Evolutionary conservation across 148 eudicot species (phyloP), one percentile per base, ranked within the genome.

Genomic region (Bassia scoparia): DNA sequence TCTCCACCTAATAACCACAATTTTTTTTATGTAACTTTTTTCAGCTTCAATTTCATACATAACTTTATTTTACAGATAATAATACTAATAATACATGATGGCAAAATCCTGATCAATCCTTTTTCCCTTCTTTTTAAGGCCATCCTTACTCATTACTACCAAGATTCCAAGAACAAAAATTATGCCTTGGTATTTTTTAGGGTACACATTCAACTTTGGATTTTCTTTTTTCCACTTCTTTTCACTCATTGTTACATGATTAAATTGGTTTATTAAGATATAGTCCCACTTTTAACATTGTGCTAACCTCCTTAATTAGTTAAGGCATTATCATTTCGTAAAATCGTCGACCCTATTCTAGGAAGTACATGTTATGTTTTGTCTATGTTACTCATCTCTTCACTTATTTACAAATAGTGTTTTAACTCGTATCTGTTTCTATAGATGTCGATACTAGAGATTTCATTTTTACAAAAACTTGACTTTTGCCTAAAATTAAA

Each of bases 1-100:
- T 89, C 93, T 91, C 98, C 78, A 94, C 98, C 97, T 91, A 79
- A 72, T n/a, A 38, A 41, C 69, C 17, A 26, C 12, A 15, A 16
- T 14, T 30, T 49, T 24, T 35, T 52, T 21, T 52, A 20, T 4
- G 15, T 49, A 23, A n/a, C 20, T 12, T 16, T 60, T 64, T 63
- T 77, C 29, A 77, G 44, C 71, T 31, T 44, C 29, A 49, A 29
- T 27, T 30, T 12, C 56, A n/a, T n/a, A n/a, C 31, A 61, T 38
- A 11, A 62, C 56, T 34, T 21, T n/a, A n/a, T n/a, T n/a, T 43
- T 67, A 67, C 21, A 35, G n/a, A 55, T 38, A 20, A 31, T 49
- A 70, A 15, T 27, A n/a, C n/a, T n/a, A n/a, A n/a, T n/a, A n/a
- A n/a, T n/a, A n/a, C n/a, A 17, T 23, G 41, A 50, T 3, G 24